phyloP scores from a whole-genome alignment of 2,329 filamentous ascomycete species.

The Cladosporium sp. region DNA sequence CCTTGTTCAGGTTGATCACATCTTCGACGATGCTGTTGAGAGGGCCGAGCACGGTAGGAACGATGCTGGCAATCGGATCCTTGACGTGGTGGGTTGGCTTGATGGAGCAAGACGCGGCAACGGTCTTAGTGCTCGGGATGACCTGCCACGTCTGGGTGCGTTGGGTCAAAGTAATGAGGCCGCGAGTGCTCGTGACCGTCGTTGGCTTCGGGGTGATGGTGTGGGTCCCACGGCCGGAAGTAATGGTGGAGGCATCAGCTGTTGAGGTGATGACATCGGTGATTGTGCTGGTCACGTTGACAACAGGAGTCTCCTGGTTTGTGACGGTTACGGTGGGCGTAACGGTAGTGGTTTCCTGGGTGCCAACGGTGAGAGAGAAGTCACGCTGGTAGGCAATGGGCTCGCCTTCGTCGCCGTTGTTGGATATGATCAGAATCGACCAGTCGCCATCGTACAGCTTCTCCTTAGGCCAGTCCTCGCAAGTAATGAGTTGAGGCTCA shows the following conservation, averaged over 20 bases:
- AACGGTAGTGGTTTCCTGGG: constrained; percentile 30
- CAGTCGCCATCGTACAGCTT: constrained; percentile 42
- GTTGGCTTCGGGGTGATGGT: constrained; percentile 19
- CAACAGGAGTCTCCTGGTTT: constrained; percentile 22
- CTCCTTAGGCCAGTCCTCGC: constrained; percentile 33
- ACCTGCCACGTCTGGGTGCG: constrained; percentile 18
- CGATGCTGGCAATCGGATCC: constrained; percentile 27
- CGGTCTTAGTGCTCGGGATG: constrained; percentile 17
- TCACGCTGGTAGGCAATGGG: constrained; percentile 45
- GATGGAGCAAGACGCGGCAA: constrained; percentile 14
- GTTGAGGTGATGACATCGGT: constrained; percentile 26
- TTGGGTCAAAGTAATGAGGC: constrained; percentile 25
- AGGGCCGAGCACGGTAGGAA: constrained; percentile 22
- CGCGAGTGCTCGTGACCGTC: constrained; percentile 20
- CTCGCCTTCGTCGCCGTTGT: constrained; percentile 37
- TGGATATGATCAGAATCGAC: constrained; percentile 41
- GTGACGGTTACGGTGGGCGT: constrained; percentile 22
- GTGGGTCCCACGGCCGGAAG: constrained; percentile 15
- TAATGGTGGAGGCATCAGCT: constrained; percentile 20
- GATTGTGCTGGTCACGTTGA: constrained; percentile 24
- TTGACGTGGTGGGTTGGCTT: constrained; percentile 11
- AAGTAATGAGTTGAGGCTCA: constrained; percentile 37
- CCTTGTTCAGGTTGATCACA: constrained; percentile 5
- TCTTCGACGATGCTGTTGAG: constrained; percentile 12
- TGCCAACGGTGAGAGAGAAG: constrained; percentile 35